Base-by-base conservation (phyloP, 129 eudicot genomes). In the Flaveria sonorensis region DNA sequence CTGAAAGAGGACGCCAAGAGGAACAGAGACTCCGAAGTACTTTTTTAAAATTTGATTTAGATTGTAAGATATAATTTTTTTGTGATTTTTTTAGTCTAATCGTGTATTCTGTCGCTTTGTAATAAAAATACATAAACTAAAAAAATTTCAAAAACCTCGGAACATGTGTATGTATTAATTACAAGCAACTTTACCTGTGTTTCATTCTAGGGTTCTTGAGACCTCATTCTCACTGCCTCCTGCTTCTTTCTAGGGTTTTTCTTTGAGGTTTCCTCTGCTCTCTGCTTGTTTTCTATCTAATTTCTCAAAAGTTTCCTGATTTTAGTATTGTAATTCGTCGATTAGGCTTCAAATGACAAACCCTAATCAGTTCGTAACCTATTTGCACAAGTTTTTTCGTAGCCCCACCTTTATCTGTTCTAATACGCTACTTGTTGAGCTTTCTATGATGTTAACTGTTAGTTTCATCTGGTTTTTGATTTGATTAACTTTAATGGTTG, bases 231-330 rank as follows among this genome's bases (percentile, higher is more conserved):
- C 67, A 47, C 77, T 10, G 83, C 77, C 83, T 75, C 66, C 62
- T 70, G 3, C 76, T 62, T 60, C 52, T 14, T 61, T 79, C 59
- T 79, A 79, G 83, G 83, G 83, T 71, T 79, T 76, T 45, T 45
- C 2, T 45, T 71, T 71, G 18, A 78, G 82, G 82, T 78, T 60
- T 48, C 11, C 43, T 62, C 71, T 60, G 77, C 11, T 28, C 59
- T 68, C 64, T 59, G 1, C 68, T 21, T 43, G 12, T 23, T 6
- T 18, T 46, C 76, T 78, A 47, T 20, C 9, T 30, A 55, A 40
- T 59, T 70, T 26, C 50, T 60, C 43, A 11, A n/a, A 2, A 15
- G 0, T 14, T 1, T 28, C 28, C 40, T 45, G 40, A 57, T 70
- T 42, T 9, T 10, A 9, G 21, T 68, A 56, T 47, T 26, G 30